phyloP scores from a whole-genome alignment of 176 grass and related monocot species.

The Oryza longistaminata region DNA sequence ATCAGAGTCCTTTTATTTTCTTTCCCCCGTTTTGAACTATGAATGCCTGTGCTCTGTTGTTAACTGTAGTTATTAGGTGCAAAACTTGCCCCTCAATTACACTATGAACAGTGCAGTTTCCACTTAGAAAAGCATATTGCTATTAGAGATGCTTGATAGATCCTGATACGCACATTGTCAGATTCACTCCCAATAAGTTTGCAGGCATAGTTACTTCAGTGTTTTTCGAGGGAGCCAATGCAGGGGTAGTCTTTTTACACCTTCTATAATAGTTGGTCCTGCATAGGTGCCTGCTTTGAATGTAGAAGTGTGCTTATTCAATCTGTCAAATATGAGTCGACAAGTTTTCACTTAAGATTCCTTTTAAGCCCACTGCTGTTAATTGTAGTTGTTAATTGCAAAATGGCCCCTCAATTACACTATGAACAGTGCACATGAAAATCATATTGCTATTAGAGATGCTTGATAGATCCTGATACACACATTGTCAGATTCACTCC shows the following conservation, averaged over 20 bases:
- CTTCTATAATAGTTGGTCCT: neutral
- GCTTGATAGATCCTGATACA: constrained; percentile 21
- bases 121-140: neutral
- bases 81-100: constrained; percentile 11
- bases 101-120: constrained; percentile 1
- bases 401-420: constrained; percentile 7
- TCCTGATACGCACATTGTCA: constrained; percentile 16
- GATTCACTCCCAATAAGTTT: constrained; percentile 20
- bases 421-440: neutral
- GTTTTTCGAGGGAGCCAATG: neutral
- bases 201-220: neutral
- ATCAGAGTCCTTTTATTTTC: neutral
- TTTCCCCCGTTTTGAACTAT: neutral
- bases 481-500: constrained; percentile 14
- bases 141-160: constrained; percentile 18
- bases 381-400: constrained; percentile 22
- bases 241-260: neutral
- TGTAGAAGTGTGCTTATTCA: neutral
- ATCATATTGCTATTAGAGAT: neutral
- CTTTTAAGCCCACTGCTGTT: neutral
- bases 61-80: constrained; percentile 21
- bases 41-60: neutral
- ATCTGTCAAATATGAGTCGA: neutral
- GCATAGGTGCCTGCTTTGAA: neutral
- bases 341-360: neutral